phyloP scores from a whole-genome alignment of 345 rosid genomes.

The Populus nigra region DNA sequence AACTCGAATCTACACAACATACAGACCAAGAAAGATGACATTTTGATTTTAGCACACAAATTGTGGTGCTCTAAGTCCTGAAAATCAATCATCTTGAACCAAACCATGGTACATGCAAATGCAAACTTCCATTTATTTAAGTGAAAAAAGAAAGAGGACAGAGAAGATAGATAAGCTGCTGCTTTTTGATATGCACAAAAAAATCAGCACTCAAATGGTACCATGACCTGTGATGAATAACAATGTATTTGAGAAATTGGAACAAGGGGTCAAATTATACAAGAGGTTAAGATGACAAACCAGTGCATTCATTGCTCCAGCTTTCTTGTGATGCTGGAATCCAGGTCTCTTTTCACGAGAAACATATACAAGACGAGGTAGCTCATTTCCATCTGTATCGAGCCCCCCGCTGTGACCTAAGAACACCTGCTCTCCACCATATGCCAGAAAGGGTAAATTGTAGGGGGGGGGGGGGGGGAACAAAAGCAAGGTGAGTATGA shows the following conservation, averaged over 20 bases:
- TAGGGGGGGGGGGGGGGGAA: too few relatives aligned
- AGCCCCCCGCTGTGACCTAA: constrained; percentile 98
- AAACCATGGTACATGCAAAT: not conserved
- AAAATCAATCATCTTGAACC: not conserved
- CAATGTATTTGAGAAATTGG: not conserved
- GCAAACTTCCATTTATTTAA: not conserved
- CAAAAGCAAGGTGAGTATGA: not conserved
- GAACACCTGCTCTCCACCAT: constrained; percentile 59
- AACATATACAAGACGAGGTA: constrained; percentile 97
- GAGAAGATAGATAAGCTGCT: not conserved
- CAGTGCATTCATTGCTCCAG: constrained; percentile 99
- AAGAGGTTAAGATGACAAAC: constrained; percentile 41
- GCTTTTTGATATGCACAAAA: not conserved
- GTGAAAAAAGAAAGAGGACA: too few relatives aligned
- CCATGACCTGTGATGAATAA: not conserved
- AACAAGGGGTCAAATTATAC: not conserved
- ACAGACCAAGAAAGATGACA: constrained; percentile 21
- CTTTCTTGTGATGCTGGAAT: constrained; percentile 99
- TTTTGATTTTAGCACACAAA: not conserved
- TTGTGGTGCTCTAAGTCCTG: not conserved
- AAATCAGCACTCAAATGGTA: not conserved
- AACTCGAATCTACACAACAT: constrained; percentile 77
- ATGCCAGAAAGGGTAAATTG: constrained; percentile 1
- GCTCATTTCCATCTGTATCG: constrained; percentile 97
- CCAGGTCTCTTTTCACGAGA: constrained; percentile 99